Evolutionary conservation across 441 rosid genomes (phyloP), one percentile per base, ranked within the genome.

Genomic region (Pelargonium cotyledonis): DNA sequence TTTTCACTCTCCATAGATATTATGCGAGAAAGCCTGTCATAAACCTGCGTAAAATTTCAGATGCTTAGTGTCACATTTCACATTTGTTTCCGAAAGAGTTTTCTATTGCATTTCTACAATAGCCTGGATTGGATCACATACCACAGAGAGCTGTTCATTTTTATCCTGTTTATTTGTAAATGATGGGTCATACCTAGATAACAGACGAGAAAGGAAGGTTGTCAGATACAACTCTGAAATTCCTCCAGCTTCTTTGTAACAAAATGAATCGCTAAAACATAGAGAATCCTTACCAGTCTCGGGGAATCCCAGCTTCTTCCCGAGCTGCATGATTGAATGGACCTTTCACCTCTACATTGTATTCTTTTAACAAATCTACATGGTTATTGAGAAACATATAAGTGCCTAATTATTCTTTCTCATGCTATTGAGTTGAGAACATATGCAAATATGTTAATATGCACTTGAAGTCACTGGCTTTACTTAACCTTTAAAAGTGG

Each of bases 321-420:
- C 98, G 82, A 57, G 98, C 93, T 44, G 89, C 76, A 75, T 91
- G 83, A 77, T 93, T 93, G 76, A 93, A 93, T 46, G 98, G 96
- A 41, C 98, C 98, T 73, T 90, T 93, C 78, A 89, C 73, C 81
- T 93, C 96, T 75, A 87, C 91, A 47, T 83, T 76, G 63, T 89
- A 89, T 85, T 89, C 98, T 66, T 76, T 81, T 67, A 91, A 80
- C 81, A 91, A 70, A 67, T 83, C 97, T 91, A 78, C 84, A 78
- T 41, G 68, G 40, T 51, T 23, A 19, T 60, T 72, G 64, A 67
- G 15, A 63, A 16, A 75, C 49, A 70, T 51, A 51, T 71, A 80
- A 67, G 18, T 67, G 21, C 60, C 1, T 53, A 15, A 15, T 16
- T 53, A n/a, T 21, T 5, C 9, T 66, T 47, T 15, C 66, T 70